Percentiles rank a stretch among this genome's conserved stretches.
phyloP scores from a whole-genome alignment of 2,329 filamentous ascomycete genomes.

The Diaporthe sp. region DNA sequence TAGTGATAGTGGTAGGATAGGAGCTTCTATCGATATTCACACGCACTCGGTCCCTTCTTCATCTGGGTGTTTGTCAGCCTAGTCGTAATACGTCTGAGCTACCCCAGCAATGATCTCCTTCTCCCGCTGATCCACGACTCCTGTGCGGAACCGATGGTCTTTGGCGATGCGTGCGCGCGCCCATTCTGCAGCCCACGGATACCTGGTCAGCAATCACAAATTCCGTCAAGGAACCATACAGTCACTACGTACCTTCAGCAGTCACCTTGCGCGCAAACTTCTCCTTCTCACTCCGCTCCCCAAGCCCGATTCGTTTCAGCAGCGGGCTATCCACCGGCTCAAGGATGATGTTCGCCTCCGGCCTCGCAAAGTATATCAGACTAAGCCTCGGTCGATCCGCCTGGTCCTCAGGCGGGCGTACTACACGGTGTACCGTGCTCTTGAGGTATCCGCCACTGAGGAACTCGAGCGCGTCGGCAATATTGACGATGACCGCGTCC shows the following conservation, averaged over 20 bases:
- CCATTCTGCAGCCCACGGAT: constrained; percentile 40
- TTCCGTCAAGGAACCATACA: too few species aligned
- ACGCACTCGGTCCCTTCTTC: background rate
- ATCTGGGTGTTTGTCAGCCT: background rate
- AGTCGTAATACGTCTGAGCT: constrained; percentile 42
- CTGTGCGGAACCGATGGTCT: constrained; percentile 44
- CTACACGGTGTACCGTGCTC: constrained; percentile 45
- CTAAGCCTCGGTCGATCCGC: constrained; percentile 43
- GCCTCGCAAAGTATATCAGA: constrained; percentile 46
- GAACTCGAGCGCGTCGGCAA: constrained; percentile 58
- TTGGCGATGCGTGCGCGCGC: constrained; percentile 45
- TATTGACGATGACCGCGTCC: constrained; percentile 60
- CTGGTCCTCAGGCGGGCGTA: constrained; percentile 45
- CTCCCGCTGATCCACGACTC: constrained; percentile 42
- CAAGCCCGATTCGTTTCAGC: constrained; percentile 35
- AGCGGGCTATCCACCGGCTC: constrained; percentile 41
- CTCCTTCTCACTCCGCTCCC: constrained; percentile 41
- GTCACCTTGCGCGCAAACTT: constrained; percentile 43
- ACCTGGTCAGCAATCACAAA: constrained; percentile 4
- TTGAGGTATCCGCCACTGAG: constrained; percentile 51
- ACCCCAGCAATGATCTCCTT: constrained; percentile 45
- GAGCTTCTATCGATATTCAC: background rate
- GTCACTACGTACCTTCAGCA: constrained; percentile 42
- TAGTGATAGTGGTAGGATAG: too few species aligned
- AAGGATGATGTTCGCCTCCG: constrained; percentile 43